These are phyloP conservation scores for Lunasporangiospora selenospora DNA, from an alignment of 192 early-diverging fungal species.

Conservation along the genomic window DNA sequence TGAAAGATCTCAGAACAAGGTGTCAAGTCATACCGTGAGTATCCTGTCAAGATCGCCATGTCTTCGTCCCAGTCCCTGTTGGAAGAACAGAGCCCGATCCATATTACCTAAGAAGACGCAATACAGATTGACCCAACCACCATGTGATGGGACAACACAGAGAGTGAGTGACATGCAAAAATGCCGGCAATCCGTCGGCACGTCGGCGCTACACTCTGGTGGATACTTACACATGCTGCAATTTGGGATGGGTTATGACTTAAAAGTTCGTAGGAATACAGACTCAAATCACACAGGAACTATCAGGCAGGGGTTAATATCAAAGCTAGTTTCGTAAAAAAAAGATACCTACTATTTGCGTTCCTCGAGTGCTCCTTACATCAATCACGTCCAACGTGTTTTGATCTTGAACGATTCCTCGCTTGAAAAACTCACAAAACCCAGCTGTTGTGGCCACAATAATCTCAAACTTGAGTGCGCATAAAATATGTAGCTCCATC, in stretches of 20 bases:
- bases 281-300: constrained; percentile 40
- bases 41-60: constrained; percentile 33
- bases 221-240: constrained; percentile 23
- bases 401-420: constrained; percentile 10
- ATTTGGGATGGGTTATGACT: constrained; percentile 27
- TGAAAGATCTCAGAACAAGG: constrained; percentile 20
- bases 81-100: constrained; percentile 22
- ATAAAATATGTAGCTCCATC: constrained; percentile 26
- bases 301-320: neutral
- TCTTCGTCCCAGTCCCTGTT: constrained; percentile 29
- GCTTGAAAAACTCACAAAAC: constrained; percentile 32
- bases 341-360: neutral
- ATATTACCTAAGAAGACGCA: constrained; percentile 6
- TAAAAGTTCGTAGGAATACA: constrained; percentile 23
- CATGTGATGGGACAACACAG: neutral
- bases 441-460: constrained; percentile 28
- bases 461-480: constrained; percentile 34
- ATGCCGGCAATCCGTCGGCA: neutral
- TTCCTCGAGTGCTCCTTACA: constrained; percentile 13
- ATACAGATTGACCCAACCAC: neutral
- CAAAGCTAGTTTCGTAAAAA: neutral
- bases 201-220: too few relatives aligned
- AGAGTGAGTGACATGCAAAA: neutral
- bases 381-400: constrained; percentile 8
- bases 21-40: constrained; percentile 11